A percentile compares a stretch with the other conserved stretches of the same genome.
phyloP scores from a whole-genome alignment of 176 grass and related monocot species.

The Paspalum vaginatum region DNA sequence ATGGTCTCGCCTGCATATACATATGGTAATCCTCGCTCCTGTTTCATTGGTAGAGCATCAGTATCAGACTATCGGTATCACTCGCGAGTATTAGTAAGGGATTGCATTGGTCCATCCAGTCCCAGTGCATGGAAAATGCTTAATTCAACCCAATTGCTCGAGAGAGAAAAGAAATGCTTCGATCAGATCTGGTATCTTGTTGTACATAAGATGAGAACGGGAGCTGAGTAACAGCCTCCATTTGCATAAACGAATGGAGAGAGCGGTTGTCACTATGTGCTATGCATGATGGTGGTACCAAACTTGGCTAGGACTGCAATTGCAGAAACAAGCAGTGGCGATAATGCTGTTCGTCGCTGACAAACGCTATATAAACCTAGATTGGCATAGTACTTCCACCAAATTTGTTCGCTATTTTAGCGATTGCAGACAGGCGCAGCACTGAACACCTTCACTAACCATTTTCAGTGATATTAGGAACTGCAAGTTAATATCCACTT shows the following conservation, averaged over 20 bases:
- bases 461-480: constrained; percentile 14
- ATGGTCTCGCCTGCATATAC: not conserved
- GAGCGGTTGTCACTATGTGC: not conserved
- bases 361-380: constrained; percentile 12
- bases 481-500: constrained; percentile 13
- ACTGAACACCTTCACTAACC: not conserved
- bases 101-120: not conserved
- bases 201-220: constrained; percentile 8
- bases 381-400: not conserved
- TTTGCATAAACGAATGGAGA: not conserved
- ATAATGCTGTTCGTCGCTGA: not conserved
- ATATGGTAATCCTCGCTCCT: not conserved
- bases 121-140: not conserved
- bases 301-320: constrained; percentile 28
- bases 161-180: not conserved
- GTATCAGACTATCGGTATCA: not conserved
- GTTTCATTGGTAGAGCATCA: constrained; percentile 14
- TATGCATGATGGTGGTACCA: not conserved
- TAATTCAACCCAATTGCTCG: not conserved
- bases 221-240: not conserved
- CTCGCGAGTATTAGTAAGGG: not conserved
- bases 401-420: not conserved
- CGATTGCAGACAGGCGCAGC: not conserved
- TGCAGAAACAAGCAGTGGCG: not conserved
- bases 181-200: not conserved